Evolutionary conservation across 1,284 basidiomycete genomes (phyloP), one percentile per base, ranked within the genome.

Genomic region (Ganoderma lingzhi): DNA sequence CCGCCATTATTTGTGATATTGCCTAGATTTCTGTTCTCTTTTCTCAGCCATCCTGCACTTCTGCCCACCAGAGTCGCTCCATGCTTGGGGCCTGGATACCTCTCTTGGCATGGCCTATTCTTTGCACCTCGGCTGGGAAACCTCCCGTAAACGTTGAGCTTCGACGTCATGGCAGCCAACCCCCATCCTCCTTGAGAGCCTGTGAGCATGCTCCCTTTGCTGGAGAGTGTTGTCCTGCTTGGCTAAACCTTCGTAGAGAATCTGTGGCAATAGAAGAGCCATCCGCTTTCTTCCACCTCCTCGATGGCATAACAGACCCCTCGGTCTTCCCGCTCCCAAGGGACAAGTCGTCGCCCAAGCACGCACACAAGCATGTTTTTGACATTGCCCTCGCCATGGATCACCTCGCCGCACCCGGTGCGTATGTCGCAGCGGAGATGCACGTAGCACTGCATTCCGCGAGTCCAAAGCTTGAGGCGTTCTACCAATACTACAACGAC

Each of bases 161-260:
- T 37, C 87, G 89, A 92, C 96, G 1, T 93, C 93, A 63, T 98
- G 96, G 94, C 80, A 87, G 4, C 88, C 91, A 28, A 87, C 93
- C 6, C 89, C 93, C 14, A 84, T 92, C 10, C 78, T 96, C 1
- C 85, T 96, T 28, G 96, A 98, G 82, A 87, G 94, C 63, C 81
- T 98, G 93, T 97, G 77, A 77, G 93, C 83, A 2, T 1, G 12
- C 23, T 61, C 6, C 19, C 23, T 23, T 23, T 23, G 23, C 23
- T 23, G 23, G 19, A 9, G 6, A 15, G 41, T 23, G 41, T 44
- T 28, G 60, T 1, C 12, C 17, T 62, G 9, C 15, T 8, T 10
- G 6, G 45, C 19, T 48, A 9, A 32, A 10, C n/a, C 45, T n/a
- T 1, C n/a, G 2, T 67, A 92, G 90, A 58, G 90, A 92, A 78